Percentiles rank a stretch among this genome's conserved stretches.
These are phyloP conservation scores for Cucumis hystrix DNA, from an alignment of 306 rosid species.

Conservation along the genomic window DNA sequence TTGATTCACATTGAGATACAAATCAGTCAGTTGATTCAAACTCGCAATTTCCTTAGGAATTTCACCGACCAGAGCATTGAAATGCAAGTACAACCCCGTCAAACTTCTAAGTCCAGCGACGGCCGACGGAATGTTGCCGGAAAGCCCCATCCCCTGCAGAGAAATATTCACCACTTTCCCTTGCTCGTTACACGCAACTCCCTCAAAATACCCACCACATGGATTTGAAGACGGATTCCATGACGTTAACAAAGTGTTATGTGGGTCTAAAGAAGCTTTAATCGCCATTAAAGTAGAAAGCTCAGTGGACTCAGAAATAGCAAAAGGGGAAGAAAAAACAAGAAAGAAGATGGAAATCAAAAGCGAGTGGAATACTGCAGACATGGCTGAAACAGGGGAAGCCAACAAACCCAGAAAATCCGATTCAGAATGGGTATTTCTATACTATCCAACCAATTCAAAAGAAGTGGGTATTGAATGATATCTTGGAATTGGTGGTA, in stretches of 20 bases:
- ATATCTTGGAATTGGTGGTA: not conserved
- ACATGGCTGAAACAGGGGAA: not conserved
- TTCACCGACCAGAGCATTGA: constrained; percentile 62
- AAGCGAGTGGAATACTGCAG: not conserved
- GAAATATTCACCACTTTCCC: constrained; percentile 70
- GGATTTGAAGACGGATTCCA: constrained; percentile 67
- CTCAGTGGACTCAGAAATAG: not conserved
- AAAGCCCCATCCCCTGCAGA: constrained; percentile 82
- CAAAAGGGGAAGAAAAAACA: not conserved
- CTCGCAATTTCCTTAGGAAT: constrained; percentile 63
- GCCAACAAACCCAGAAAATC: not conserved
- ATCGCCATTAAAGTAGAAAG: constrained; percentile 36
- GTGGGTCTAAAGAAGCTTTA: constrained; percentile 75
- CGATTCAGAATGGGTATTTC: not conserved
- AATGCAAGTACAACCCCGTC: constrained; percentile 78
- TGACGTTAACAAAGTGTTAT: constrained; percentile 39
- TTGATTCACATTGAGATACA: constrained; percentile 72
- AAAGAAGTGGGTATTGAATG: not conserved
- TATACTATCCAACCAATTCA: not conserved
- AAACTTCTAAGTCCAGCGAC: constrained; percentile 61
- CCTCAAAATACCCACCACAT: constrained; percentile 61
- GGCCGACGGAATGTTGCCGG: constrained; percentile 60
- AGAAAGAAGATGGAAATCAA: not conserved
- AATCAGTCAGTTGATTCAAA: constrained; percentile 59
- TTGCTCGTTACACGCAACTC: constrained; percentile 67